Percentiles rank a stretch among this genome's conserved stretches.
phyloP scores from a whole-genome alignment of 1,284 basidiomycete genomes.

The Malassezia brasiliensis region DNA sequence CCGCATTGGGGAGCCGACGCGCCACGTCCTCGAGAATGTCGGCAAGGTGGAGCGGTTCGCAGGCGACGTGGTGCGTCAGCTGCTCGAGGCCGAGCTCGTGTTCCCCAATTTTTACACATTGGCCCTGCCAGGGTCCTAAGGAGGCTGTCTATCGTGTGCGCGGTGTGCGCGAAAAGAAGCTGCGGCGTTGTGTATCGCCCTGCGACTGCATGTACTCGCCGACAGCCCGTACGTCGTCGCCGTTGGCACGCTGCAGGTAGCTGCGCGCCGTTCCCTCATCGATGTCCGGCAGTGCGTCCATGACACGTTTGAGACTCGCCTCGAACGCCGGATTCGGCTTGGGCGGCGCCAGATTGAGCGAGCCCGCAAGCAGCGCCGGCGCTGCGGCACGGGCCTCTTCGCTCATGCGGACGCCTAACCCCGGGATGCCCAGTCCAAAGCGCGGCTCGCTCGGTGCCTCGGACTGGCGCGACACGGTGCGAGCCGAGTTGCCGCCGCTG shows the following conservation, averaged over 20 bases:
- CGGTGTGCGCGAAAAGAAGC: slow-evolving; percentile 12
- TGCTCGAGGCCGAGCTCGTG: slow-evolving; percentile 58
- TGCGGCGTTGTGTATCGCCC: slow-evolving; percentile 1
- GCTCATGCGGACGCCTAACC: slow-evolving; percentile 1
- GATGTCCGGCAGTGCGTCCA: slow-evolving; percentile 13
- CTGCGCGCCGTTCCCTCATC: slow-evolving; percentile 8
- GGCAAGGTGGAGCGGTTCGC: slow-evolving; percentile 92
- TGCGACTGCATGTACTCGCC: slow-evolving; percentile 15
- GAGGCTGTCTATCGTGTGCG: slow-evolving; percentile 5
- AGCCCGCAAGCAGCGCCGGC: not conserved
- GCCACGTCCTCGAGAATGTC: slow-evolving; percentile 91
- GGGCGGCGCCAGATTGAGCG: not conserved
- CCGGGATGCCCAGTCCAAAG: slow-evolving; percentile 3
- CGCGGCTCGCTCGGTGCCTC: not conserved
- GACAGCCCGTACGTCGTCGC: slow-evolving; percentile 12
- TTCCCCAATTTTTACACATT: slow-evolving; percentile 47
- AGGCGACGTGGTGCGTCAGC: slow-evolving; percentile 84
- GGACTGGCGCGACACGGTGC: not conserved
- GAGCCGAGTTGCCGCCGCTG: not conserved
- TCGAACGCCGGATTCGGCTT: not conserved
- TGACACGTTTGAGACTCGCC: slow-evolving; percentile 2
- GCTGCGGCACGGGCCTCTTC: not conserved
- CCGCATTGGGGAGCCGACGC: slow-evolving; percentile 90
- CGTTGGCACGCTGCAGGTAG: slow-evolving; percentile 2
- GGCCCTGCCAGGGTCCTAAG: slow-evolving; percentile 24